These are phyloP conservation scores for Populus hybrid DNA, from an alignment of 441 rosid genomes.

Conservation along the genomic window DNA sequence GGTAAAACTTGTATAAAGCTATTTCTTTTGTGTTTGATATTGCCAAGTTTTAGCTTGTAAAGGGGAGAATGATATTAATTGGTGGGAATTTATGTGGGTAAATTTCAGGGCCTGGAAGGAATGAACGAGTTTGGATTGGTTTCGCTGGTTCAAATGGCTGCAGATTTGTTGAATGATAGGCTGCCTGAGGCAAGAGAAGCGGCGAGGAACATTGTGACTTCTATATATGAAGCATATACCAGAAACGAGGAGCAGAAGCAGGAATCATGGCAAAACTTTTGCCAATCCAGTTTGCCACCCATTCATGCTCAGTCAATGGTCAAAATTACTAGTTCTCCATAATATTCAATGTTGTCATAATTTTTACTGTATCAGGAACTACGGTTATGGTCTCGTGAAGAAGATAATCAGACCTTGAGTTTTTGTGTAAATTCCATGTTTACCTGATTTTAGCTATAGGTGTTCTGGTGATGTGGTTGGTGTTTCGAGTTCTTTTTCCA, in stretches of 20 bases:
- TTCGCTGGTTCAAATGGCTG: too few species aligned
- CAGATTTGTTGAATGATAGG: too few species aligned
- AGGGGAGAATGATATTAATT: neutral
- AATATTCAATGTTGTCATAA: neutral
- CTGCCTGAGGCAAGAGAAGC: too few species aligned
- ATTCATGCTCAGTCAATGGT: slow-evolving; percentile 57
- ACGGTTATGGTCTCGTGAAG: neutral
- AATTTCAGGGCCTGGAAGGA: slow-evolving; percentile 25
- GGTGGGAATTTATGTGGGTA: neutral
- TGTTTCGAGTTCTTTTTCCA: neutral
- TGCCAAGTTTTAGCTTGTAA: slow-evolving; percentile 2
- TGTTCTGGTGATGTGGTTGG: neutral
- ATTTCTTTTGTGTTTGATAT: too few species aligned
- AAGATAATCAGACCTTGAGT: neutral
- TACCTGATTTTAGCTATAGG: neutral
- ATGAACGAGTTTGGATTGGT: too few species aligned
- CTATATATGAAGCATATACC: too few species aligned
- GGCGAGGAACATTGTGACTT: too few species aligned
- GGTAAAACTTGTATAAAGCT: slow-evolving; percentile 34
- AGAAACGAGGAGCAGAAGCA: too few species aligned
- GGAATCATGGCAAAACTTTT: slow-evolving; percentile 47
- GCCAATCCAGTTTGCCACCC: slow-evolving; percentile 52
- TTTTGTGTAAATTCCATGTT: neutral
- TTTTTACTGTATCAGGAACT: neutral
- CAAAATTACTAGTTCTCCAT: slow-evolving; percentile 41